Evolutionary conservation across 257 asterid genomes (phyloP), one percentile per base, ranked within the genome.

Genomic region (Vinca minor): DNA sequence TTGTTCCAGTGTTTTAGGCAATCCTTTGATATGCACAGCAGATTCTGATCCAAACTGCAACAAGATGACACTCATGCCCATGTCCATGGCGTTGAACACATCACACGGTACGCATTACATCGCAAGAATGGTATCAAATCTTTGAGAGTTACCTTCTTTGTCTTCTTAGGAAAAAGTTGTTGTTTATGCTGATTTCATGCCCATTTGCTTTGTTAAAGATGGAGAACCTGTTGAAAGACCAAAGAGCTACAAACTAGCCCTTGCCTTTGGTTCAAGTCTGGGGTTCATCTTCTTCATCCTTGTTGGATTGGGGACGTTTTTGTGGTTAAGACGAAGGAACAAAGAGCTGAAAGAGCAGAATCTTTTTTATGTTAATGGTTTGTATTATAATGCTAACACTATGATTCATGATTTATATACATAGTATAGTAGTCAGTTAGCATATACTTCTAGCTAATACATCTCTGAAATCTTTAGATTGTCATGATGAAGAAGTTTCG

Each of bases 1-100:
- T 68, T 63, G 4, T 68, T 75, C 66, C 79, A 89, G 99, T 78
- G 73, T 89, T 35, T 59, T 79, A 48, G 99, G 97, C 63, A 93
- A 93, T 71, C 96, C 99, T 12, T 81, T 73, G 62, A 82, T 93
- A 73, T 89, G 99, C 47, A 78, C 73, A 53, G 76, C 73, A 1
- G 95, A 86, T 41, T 70, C 82, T 5, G 87, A 87, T 47, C 81
- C 91, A 28, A 76, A 83, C 44, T 93, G 99, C 72, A 70, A 67
- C 6, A 80, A 85, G 69, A 62, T 76, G 57, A 55, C 90, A 8
- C 67, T 89, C 84, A 83, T 85, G 82, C 98, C 98, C 3, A 87
- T 89, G 86, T 89, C 98, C 34, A 89, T 89, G 97, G 65, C 91
- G 64, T 80, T 87, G 70, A 92, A 89, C 81, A 54, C 83, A 50